Evolutionary conservation across 2,329 filamentous ascomycete genomes (phyloP), one percentile per base, ranked within the genome.

Genomic region (Karstenula rhodostoma): DNA sequence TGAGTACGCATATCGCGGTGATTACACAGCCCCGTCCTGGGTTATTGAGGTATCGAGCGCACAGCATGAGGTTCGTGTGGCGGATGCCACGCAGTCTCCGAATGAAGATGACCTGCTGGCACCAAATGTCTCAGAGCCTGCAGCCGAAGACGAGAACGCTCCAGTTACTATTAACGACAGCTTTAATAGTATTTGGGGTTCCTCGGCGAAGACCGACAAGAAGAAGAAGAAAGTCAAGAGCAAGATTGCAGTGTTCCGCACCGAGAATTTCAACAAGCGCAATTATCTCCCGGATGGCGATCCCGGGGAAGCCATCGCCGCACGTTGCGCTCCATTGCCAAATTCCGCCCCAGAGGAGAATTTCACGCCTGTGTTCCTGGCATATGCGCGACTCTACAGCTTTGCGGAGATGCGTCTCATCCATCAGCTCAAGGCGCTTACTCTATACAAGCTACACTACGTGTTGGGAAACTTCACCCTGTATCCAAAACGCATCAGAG

Each of bases 1-100:
- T 2, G 69, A 75, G 37, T 74, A 70, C 19, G 68, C 67, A 1
- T 74, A 74, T 32, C 62, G 66, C 2, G 44, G 57, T 4, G 66
- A 74, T 23, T 74, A 73, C 22, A 67, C 67, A 0, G 51, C 56
- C 3, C 69, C 70, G 2, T 7, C 17, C 4, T 17, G 1, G n/a
- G 8, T 47, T 22, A 8, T 8, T 1, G n/a, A 3, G 65, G 63
- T 17, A 8, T 12, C 23, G 23, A 29, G 40, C 40, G 40, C 40
- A 42, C 15, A 42, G n/a, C 4, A 19, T 42, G 40, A 42, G 40
- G 17, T 19, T 42, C 10, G 4, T 37, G 35, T 37, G 35, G 15
- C 12, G 15, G 35, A 37, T 37, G 35, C 12, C 5, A 15, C 10
- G 3, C 35, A 37, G 35, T 37, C 35, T 12, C 10, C 10, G 12